Base-by-base conservation (phyloP, 2,329 filamentous ascomycete genomes). In the Metarhizium humberi region DNA sequence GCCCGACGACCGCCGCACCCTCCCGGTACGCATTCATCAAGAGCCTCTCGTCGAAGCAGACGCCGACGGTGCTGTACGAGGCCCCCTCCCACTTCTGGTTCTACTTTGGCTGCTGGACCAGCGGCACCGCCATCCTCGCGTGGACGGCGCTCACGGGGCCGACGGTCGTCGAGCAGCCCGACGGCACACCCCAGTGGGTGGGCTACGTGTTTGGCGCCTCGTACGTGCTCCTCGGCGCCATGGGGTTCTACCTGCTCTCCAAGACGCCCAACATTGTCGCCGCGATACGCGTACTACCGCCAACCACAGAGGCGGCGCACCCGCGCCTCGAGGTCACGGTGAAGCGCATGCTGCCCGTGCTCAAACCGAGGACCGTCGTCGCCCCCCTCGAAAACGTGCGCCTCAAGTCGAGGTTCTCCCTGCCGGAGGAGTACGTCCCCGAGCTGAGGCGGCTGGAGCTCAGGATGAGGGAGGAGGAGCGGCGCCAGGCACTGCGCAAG, bases 71-170 rank as follows among this genome's bases (percentile, higher is more conserved):
- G 3, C 74, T 90, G 47, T 90, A 87, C 72, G 75, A 85, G 62
- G 78, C 80, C 1, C 82, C 82, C 14, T 82, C 83, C 1, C 84
- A 88, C 63, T 78, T 79, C 55, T 76, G 77, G 69, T 86, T 84
- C 67, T 77, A 86, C 58, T 65, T 80, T 60, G 79, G 80, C 49
- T 81, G 81, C 64, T 84, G 85, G 68, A 67, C 72, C 14, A 77
- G 80, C 30, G 79, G 79, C 2, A 57, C 75, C 25, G 78, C 63
- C 7, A 67, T 73, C 34, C 57, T 73, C 18, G 56, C 61, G 0
- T 73, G 71, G 71, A 69, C 70, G 4, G 60, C 57, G 10, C 56
- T 71, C 51, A 73, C 71, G 16, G 69, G 66, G 8, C 67, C 67
- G 8, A 56, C 62, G 30, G 64, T 65, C 7, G 60, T 71, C 13